phyloP scores from a whole-genome alignment of 2,329 filamentous ascomycete genomes.

The Acrocalymma vagum region DNA sequence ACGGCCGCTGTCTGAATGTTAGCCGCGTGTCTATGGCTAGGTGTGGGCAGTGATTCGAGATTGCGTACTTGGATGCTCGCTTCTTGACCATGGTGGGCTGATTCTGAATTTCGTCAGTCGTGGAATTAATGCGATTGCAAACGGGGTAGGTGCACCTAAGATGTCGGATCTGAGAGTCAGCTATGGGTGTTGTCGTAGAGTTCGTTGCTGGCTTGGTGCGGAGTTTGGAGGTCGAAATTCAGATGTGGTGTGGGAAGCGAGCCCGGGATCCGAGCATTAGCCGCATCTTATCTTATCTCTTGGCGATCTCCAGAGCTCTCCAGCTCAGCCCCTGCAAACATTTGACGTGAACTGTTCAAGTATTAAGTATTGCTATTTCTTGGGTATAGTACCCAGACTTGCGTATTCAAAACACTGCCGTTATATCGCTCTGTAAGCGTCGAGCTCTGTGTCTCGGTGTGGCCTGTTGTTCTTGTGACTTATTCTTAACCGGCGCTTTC shows the following conservation, averaged over 20 bases:
- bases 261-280: constrained; percentile 14
- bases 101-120: constrained; percentile 47
- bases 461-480: too few relatives aligned
- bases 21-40: constrained; percentile 32
- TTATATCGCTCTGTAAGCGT: too few relatives aligned
- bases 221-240: constrained; percentile 32
- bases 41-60: constrained; percentile 23
- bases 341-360: too few relatives aligned
- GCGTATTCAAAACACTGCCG: too few relatives aligned
- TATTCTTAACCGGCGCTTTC: too few relatives aligned
- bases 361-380: too few relatives aligned
- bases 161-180: constrained; percentile 47
- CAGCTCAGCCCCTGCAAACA: too few relatives aligned
- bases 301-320: too few relatives aligned
- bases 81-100: constrained; percentile 77
- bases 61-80: constrained; percentile 74
- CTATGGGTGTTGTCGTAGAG: constrained; percentile 40
- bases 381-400: too few relatives aligned
- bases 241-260: constrained; percentile 29
- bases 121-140: constrained; percentile 3
- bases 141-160: constrained; percentile 40
- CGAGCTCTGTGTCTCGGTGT: too few relatives aligned
- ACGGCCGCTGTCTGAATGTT: constrained; percentile 74
- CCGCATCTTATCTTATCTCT: constrained; percentile 43
- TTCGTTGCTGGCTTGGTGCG: constrained; percentile 31